phyloP scores from a whole-genome alignment of 2,329 filamentous ascomycete species.

The Zelopaecilomyces penicillatus region DNA sequence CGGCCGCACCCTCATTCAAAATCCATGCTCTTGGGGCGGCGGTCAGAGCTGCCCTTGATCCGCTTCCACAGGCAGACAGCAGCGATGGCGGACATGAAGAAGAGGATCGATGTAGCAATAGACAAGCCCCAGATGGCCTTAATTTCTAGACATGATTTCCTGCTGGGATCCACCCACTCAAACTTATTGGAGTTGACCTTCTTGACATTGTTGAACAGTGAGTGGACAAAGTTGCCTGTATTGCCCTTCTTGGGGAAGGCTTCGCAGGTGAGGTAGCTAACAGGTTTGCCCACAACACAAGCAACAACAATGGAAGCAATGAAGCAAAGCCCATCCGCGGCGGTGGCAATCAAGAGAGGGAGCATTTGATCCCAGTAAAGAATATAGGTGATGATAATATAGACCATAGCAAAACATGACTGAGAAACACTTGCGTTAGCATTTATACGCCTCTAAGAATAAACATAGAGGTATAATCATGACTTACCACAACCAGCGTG shows the following conservation, averaged over 20 bases:
- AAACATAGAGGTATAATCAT: not conserved
- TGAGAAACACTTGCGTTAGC: constrained; percentile 25
- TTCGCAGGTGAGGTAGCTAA: constrained; percentile 69
- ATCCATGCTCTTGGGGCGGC: constrained; percentile 32
- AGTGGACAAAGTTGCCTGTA: constrained; percentile 36
- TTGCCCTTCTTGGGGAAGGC: constrained; percentile 34
- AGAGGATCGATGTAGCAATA: constrained; percentile 68
- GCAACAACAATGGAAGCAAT: constrained; percentile 72
- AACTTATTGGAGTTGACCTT: constrained; percentile 17
- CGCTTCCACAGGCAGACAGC: constrained; percentile 55
- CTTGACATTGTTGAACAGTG: constrained; percentile 32
- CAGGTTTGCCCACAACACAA: constrained; percentile 68
- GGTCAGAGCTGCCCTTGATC: constrained; percentile 32
- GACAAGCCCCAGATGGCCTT: constrained; percentile 82
- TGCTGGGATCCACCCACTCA: constrained; percentile 42
- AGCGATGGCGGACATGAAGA: constrained; percentile 53
- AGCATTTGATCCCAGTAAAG: constrained; percentile 71
- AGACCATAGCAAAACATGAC: constrained; percentile 72
- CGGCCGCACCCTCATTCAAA: constrained; percentile 43
- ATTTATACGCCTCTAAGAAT: too few relatives aligned
- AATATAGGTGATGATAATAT: constrained; percentile 71
- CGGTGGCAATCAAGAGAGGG: constrained; percentile 61
- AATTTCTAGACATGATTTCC: constrained; percentile 68
- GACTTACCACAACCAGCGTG: constrained; percentile 69
- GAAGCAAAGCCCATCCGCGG: constrained; percentile 59